Conservation (phyloP, 2,329 filamentous ascomycete species). For the Apiospora sp. region DNA sequence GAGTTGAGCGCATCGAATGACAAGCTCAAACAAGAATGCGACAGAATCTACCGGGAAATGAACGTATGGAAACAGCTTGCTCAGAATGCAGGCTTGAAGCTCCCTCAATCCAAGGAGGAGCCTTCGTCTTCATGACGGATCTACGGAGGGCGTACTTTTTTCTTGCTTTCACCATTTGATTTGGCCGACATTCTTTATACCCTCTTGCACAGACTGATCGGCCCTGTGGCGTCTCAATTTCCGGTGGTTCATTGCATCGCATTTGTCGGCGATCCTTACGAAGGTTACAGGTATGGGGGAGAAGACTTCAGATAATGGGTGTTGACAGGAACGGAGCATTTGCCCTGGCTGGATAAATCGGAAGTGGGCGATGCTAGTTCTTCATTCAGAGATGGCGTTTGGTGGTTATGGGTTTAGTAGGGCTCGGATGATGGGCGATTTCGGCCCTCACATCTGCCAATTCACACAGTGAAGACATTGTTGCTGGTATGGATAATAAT, state of each 20-base stretch:
- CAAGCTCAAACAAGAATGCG: constrained; percentile 82
- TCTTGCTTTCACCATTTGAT: constrained; percentile 13
- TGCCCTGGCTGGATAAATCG: constrained; percentile 21
- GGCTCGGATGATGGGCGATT: not conserved
- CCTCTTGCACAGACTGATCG: constrained; percentile 15
- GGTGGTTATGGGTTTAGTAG: not conserved
- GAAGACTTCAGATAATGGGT: not conserved
- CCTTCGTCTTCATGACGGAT: constrained; percentile 29
- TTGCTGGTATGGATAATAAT: not conserved
- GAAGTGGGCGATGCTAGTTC: not conserved
- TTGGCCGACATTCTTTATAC: constrained; percentile 18
- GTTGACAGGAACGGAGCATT: not conserved
- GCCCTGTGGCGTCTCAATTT: constrained; percentile 16
- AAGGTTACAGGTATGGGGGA: not conserved
- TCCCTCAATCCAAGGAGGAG: constrained; percentile 52
- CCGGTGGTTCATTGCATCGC: constrained; percentile 18
- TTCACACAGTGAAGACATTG: not conserved
- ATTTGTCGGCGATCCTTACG: not conserved
- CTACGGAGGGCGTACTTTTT: constrained; percentile 1
- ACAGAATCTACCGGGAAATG: constrained; percentile 78
- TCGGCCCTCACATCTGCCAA: not conserved
- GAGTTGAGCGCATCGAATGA: constrained; percentile 89
- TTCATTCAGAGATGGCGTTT: constrained; percentile 15
- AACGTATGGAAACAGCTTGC: constrained; percentile 80
- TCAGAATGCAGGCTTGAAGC: constrained; percentile 65